Conservation (phyloP, 176 grass and related monocot species). For the Bothriochloa decipiens region DNA sequence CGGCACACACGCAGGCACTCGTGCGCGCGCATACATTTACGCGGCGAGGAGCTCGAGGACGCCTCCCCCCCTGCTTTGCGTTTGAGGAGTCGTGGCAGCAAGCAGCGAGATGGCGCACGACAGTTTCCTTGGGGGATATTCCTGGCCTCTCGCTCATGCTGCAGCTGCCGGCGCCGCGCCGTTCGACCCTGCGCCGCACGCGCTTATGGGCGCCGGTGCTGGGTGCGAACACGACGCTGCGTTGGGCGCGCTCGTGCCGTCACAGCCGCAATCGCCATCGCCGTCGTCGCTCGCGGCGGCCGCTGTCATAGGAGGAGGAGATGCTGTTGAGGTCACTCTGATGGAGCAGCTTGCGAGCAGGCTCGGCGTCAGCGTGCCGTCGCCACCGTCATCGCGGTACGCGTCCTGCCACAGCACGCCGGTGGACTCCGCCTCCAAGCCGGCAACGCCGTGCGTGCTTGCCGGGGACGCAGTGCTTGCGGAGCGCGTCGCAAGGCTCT, state of each 20-base stretch:
- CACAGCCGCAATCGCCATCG: slow-evolving; percentile 39
- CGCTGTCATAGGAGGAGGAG: not conserved
- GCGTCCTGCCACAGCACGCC: slow-evolving; percentile 63
- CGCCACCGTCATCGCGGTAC: slow-evolving; percentile 15
- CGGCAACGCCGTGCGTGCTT: not conserved
- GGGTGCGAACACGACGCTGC: slow-evolving; percentile 9
- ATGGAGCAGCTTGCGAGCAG: slow-evolving; percentile 61
- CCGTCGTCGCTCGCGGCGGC: slow-evolving; percentile 12
- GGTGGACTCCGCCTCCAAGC: slow-evolving; percentile 48
- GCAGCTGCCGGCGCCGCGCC: not conserved
- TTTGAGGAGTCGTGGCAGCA: not conserved
- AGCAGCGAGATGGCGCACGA: slow-evolving; percentile 30
- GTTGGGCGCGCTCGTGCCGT: slow-evolving; percentile 61
- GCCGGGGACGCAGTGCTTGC: slow-evolving; percentile 26
- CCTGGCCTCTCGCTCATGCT: not conserved
- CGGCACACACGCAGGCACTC: not conserved
- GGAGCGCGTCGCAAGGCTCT: not conserved
- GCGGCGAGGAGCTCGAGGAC: not conserved
- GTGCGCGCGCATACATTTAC: not conserved
- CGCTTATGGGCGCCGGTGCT: not conserved
- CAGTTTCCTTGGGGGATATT: slow-evolving; percentile 10
- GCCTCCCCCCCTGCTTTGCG: not conserved
- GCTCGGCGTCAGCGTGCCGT: slow-evolving; percentile 36
- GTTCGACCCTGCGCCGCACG: not conserved
- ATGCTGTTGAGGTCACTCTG: slow-evolving; percentile 9